Evolutionary conservation across 768 basidiomycete species (phyloP), one percentile per base, ranked within the genome.

Genomic region (Amanita rubescens): DNA sequence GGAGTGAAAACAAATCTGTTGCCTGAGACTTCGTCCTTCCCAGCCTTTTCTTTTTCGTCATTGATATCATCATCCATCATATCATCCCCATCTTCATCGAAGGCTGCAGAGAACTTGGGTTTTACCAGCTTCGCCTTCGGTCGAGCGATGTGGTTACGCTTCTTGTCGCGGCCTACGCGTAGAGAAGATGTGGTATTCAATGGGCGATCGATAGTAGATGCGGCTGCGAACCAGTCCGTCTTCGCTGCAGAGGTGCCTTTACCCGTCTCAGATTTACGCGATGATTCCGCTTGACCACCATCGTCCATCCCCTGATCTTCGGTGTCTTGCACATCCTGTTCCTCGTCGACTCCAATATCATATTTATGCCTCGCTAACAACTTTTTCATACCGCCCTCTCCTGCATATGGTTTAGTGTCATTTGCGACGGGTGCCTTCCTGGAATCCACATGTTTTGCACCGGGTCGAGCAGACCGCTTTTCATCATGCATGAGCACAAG

Each of bases 381-480:
- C 62, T 84, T 90, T 72, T 85, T 88, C 76, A 88, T 82, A 0
- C 86, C 85, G 49, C 87, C 85, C 57, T 81, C 79, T 6, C 87
- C 88, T 1, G 86, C 82, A 60, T 90, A 90, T 3, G 88, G 88
- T 60, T 90, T 90, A 17, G 79, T 79, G 35, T 75, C 76, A 57
- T 81, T 82, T 12, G 72, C 66, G 15, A 71, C 63, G 39, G 65
- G 71, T 33, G 61, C 66, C 60, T 74, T 76, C 43, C 62, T 73
- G 68, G 59, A 69, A 61, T 58, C 70, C 67, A 58, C 63, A 30
- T 53, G 61, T 60, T 67, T 73, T 55, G 65, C 63, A 14, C 77
- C 79, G 15, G 76, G 71, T 14, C 78, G 77, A 56, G 76, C 78
- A 38, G 67, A 67, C 17, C 68, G 68, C 58, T 76, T 75, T 58